Base-by-base conservation (phyloP, 148 eudicot species). In the Polygonum maritimum region DNA sequence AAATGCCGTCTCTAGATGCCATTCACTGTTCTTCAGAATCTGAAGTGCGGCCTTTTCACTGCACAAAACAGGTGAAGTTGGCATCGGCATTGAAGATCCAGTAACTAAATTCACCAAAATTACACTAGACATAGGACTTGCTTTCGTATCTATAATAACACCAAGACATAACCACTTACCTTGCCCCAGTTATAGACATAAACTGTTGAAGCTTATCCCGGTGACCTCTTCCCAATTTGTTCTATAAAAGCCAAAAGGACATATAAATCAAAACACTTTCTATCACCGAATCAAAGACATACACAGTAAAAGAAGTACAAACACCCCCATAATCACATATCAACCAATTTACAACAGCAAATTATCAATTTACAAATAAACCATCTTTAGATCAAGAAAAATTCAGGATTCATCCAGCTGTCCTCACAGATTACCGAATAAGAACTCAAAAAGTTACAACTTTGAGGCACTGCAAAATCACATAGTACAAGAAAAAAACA, bases 141-240 rank as follows among this genome's bases (percentile, higher is more conserved):
- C 44, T 33, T 33, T 65, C 39, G 36, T 36, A 65, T 36, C 71
- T 65, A 33, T 36, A 4, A 65, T 4, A 36, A 36, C 44, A 38
- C 11, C 19, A 5, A 67, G 14, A 38, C 1, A 35, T 14, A 36
- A 67, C 19, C 55, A 48, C 6, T 80, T 91, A 91, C 98, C 90
- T 91, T 12, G 94, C 84, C 70, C 97, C 98, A 74, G 98, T 91
- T 40, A 94, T 91, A 1, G 88, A 76, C 80, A 90, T 80, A 76
- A 94, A 89, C 82, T 94, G 97, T 83, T 94, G 98, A 74, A 88
- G 79, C 84, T 94, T 94, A 76, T 91, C 97, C 33, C 98, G 93
- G 69, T 91, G 88, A 44, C 97, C 98, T 86, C 92, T 87, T 15
- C 94, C 97, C 71, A 91, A 54, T 84, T 89, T 91, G 85, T 91